Evolutionary conservation across 2,329 filamentous ascomycete species (phyloP).

Genomic region (Daldinia sp.): DNA sequence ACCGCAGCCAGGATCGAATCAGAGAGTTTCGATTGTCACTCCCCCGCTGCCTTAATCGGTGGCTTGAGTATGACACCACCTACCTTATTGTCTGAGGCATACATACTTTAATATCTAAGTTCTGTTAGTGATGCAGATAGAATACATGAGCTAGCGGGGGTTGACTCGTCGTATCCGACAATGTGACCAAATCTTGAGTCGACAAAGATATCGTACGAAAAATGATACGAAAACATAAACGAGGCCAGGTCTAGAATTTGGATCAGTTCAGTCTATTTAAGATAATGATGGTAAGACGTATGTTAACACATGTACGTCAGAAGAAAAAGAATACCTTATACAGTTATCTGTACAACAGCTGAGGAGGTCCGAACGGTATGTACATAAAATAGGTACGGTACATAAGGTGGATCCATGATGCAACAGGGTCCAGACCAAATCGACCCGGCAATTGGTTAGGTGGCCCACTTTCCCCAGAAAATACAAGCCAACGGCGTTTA

Average conservation of each 20-base stretch:
- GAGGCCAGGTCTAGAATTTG: background rate
- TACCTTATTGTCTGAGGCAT: slow-evolving; percentile 9
- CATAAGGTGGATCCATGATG: slow-evolving; percentile 30
- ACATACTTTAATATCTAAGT: background rate
- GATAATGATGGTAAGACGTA: background rate
- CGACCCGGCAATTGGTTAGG: slow-evolving; percentile 12
- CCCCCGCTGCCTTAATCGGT: slow-evolving; percentile 29
- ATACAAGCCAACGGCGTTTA: slow-evolving; percentile 17
- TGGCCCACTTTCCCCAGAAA: slow-evolving; percentile 41
- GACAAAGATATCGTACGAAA: slow-evolving; percentile 8
- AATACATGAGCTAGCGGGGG: slow-evolving; percentile 6
- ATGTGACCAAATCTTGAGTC: slow-evolving; percentile 4
- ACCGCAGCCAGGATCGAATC: slow-evolving; percentile 31
- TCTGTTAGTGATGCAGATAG: background rate
- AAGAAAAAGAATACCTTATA: slow-evolving; percentile 4
- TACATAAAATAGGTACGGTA: too few species aligned
- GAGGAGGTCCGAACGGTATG: slow-evolving; percentile 8
- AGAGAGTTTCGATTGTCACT: slow-evolving; percentile 41
- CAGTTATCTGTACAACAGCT: background rate
- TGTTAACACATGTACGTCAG: background rate
- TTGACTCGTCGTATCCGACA: slow-evolving; percentile 11
- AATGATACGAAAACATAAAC: background rate
- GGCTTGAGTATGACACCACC: slow-evolving; percentile 40
- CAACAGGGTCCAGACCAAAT: slow-evolving; percentile 29
- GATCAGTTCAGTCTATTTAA: background rate